Conservation (phyloP, 2,329 filamentous ascomycete genomes). For the Rachicladosporium sp. region DNA sequence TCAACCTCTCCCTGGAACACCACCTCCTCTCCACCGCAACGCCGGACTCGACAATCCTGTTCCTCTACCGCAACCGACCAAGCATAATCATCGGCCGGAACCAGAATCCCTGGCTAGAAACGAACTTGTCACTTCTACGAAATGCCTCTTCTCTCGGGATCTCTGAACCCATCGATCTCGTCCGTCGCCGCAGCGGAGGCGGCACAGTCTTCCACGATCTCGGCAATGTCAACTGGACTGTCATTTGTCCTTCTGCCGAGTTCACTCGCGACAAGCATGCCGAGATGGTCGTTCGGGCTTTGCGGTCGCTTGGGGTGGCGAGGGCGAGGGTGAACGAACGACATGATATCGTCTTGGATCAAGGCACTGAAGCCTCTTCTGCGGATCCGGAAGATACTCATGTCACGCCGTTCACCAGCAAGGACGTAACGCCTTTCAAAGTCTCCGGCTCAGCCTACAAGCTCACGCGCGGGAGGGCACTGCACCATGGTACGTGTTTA, state of each 20-base stretch:
- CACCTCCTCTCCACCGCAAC: slow-evolving; percentile 42
- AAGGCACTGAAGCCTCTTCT: slow-evolving; percentile 18
- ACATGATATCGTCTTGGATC: slow-evolving; percentile 80
- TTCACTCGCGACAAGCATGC: slow-evolving; percentile 84
- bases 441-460: slow-evolving; percentile 94
- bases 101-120: slow-evolving; percentile 94
- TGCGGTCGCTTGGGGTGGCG: slow-evolving; percentile 47
- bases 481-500: slow-evolving; percentile 90
- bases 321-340: slow-evolving; percentile 69
- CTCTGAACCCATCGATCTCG: slow-evolving; percentile 45
- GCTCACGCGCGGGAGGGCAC: slow-evolving; percentile 62
- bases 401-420: slow-evolving; percentile 30
- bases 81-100: slow-evolving; percentile 89
- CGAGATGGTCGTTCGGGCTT: slow-evolving; percentile 77
- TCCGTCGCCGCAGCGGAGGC: slow-evolving; percentile 79
- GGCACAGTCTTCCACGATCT: slow-evolving; percentile 89
- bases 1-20: slow-evolving; percentile 92
- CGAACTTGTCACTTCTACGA: slow-evolving; percentile 56
- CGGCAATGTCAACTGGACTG: slow-evolving; percentile 90
- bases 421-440: slow-evolving; percentile 45
- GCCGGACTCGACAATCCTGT: slow-evolving; percentile 63
- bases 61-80: slow-evolving; percentile 79
- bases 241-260: slow-evolving; percentile 62
- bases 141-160: slow-evolving; percentile 1
- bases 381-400: slow-evolving; percentile 30